Evolutionary conservation across 2,329 filamentous ascomycete species (phyloP), one percentile per base, ranked within the genome.

Genomic region (Stagonosporopsis vannaccii): DNA sequence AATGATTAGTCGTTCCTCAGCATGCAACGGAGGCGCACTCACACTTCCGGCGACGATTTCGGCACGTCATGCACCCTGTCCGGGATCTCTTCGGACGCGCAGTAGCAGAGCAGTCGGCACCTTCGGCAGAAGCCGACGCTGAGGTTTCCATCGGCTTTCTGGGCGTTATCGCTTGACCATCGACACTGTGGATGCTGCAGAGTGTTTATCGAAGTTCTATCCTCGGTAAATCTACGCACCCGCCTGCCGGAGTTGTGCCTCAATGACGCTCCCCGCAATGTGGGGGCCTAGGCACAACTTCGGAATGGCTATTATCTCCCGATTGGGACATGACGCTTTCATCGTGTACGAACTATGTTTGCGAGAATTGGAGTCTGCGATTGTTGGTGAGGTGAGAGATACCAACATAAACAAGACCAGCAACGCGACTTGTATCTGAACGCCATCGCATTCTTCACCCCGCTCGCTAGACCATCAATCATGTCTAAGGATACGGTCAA

Each of bases 11-110:
- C 12, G 26, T 43, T 30, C 2, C 2, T 20, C 25, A 20, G 11
- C 41, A n/a, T 17, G 26, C 20, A 11, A 17, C 17, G 13, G n/a
- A 20, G 41, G 26, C 23, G 26, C 20, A 70, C 76, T 61, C 67
- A 81, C 81, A 83, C 71, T 83, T 83, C 28, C 80, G 75, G 42
- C 81, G 70, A 43, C 81, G 78, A 28, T 78, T 71, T 28, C 81
- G 78, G 71, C 81, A 83, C 50, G 79, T 80, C 60, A 81, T 70
- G 67, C 80, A 83, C 13, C 81, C 80, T 1, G 80, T 80, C 46
- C 80, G 57, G 36, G 67, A 67, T 44, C 62, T 51, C 25, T 66
- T 66, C 35, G 52, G 57, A 11, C 59, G 56, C 19, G 55, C 43
- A 30, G 28, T 49, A 12, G 46, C 23, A 37, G 61, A 33, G 17